Evolutionary conservation across 495 filamentous ascomycete genomes (phyloP).

Genomic region (Lophium mytilinum): DNA sequence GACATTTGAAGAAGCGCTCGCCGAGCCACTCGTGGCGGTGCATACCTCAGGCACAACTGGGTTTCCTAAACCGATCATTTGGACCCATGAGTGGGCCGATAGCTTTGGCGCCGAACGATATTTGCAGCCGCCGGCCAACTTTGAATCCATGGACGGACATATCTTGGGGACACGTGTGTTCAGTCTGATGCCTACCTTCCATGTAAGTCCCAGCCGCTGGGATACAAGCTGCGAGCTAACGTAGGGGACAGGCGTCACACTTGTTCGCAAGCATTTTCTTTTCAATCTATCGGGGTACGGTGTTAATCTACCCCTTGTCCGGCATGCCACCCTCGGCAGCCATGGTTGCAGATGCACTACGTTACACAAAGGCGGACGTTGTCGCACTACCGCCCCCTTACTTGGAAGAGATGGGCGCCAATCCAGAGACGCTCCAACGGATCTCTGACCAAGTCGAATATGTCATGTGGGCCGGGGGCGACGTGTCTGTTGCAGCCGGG

Average conservation of each 20-base stretch:
- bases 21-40: constrained; percentile 27
- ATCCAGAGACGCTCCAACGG: background rate
- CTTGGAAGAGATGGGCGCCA: background rate
- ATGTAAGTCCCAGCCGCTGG: background rate
- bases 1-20: constrained; percentile 21
- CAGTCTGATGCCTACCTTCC: background rate
- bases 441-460: background rate
- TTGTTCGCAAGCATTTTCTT: background rate
- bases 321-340: background rate
- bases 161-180: background rate
- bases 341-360: background rate
- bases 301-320: background rate
- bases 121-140: background rate
- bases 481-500: background rate
- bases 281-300: background rate
- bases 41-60: constrained; percentile 33
- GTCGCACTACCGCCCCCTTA: background rate
- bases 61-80: constrained; percentile 21
- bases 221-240: background rate
- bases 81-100: constrained; percentile 7
- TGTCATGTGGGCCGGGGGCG: background rate
- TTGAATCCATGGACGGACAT: background rate
- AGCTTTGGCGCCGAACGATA: background rate
- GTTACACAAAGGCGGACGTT: background rate
- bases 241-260: background rate